A percentile compares a stretch with the other conserved stretches of the same genome.
Conservation (phyloP, 1,284 basidiomycete species). For the Apiotrichum laibachii region DNA sequence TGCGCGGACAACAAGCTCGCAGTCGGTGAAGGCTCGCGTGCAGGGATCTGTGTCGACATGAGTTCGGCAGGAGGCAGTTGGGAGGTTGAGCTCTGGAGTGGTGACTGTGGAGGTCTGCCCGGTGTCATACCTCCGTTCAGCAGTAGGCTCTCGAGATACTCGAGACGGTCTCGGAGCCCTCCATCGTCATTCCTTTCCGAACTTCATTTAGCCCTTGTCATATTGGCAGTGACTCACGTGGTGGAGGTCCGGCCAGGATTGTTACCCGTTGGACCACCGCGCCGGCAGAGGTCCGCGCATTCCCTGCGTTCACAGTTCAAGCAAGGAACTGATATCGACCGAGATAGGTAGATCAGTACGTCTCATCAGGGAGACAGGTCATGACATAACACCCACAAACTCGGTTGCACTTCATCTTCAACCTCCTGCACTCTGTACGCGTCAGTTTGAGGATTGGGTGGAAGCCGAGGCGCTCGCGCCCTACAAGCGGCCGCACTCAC, state of each 20-base stretch:
- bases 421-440: constrained; percentile 23
- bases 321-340: constrained; percentile 26
- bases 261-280: constrained; percentile 14
- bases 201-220: constrained; percentile 4
- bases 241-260: constrained; percentile 8
- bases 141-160: constrained; percentile 24
- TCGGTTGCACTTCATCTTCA: constrained; percentile 33
- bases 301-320: constrained; percentile 31
- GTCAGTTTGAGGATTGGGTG: no score
- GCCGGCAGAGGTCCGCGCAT: constrained; percentile 31
- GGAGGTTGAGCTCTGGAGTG: no score
- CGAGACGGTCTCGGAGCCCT: constrained; percentile 22
- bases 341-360: no score
- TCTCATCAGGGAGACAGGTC: no score
- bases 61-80: no score
- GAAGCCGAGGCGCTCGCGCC: no score
- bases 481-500: not conserved
- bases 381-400: constrained; percentile 9
- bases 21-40: not conserved
- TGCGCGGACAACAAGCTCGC: not conserved
- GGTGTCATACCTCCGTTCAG: constrained; percentile 20
- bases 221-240: constrained; percentile 16
- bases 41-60: not conserved
- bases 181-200: constrained; percentile 6
- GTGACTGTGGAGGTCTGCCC: not conserved